A percentile compares a stretch with the other conserved stretches of the same genome.
phyloP scores from a whole-genome alignment of 1,284 basidiomycete genomes.

The Athelia psychrophila region DNA sequence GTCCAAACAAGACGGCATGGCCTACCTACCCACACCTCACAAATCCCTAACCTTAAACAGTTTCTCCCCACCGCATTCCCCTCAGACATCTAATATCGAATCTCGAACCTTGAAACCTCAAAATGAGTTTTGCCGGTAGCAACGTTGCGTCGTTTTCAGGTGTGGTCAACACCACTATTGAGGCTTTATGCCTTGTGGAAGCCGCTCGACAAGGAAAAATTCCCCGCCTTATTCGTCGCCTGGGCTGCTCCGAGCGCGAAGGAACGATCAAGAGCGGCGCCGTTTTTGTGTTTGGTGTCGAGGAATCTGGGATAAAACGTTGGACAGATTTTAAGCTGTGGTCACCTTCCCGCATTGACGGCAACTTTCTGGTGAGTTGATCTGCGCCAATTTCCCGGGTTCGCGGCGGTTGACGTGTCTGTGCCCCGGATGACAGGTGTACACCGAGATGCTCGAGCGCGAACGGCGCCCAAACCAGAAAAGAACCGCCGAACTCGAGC shows the following conservation, averaged over 20 bases:
- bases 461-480: slow-evolving; percentile 46
- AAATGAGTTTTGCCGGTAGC: slow-evolving; percentile 30
- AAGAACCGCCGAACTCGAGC: slow-evolving; percentile 22
- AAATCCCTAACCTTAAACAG: too few species aligned
- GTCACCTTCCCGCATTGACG: slow-evolving; percentile 82
- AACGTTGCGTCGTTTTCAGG: slow-evolving; percentile 55
- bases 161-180: slow-evolving; percentile 73
- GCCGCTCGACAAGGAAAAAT: slow-evolving; percentile 71
- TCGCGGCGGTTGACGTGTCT: background rate
- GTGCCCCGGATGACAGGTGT: slow-evolving; percentile 44
- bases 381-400: background rate
- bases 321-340: slow-evolving; percentile 84
- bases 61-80: too few species aligned
- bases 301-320: slow-evolving; percentile 80
- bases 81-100: too few species aligned
- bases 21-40: too few species aligned
- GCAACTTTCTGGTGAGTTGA: slow-evolving; percentile 71
- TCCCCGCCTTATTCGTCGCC: slow-evolving; percentile 72
- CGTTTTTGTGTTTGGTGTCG: slow-evolving; percentile 80
- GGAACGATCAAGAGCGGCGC: slow-evolving; percentile 75
- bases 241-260: slow-evolving; percentile 73
- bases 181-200: slow-evolving; percentile 77
- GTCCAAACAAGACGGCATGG: too few species aligned
- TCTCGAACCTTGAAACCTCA: too few species aligned
- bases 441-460: slow-evolving; percentile 70